Evolutionary conservation across 768 basidiomycete species (phyloP), one percentile per base, ranked within the genome.

Genomic region (Tremella mesenterica): DNA sequence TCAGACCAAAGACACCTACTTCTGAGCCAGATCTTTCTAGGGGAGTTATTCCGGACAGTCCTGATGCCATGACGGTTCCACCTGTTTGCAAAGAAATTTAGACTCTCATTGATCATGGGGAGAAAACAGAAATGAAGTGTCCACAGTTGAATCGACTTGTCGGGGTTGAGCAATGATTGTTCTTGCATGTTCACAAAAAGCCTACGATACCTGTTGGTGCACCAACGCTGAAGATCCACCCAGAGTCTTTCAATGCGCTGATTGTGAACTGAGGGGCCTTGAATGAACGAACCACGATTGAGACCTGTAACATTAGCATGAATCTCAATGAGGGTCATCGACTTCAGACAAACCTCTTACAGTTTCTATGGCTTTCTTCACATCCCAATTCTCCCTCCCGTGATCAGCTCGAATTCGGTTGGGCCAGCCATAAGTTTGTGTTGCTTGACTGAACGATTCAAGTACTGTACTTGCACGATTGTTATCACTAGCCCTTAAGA

Each of bases 401-500:
- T 57, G 29, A 23, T 57, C 56, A 14, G 51, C 51, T 14, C 56
- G 56, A 5, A 57, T 52, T 34, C 56, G 25, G 21, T 33, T 45
- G 2, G 52, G 56, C 36, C 36, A 44, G 10, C 56, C 52, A 52
- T 18, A 46, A 5, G 9, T 2, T 9, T 52, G 18, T 2, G 34
- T 71, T 0, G 70, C 70, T 28, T 25, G 4, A 16, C 70, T 16
- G 0, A 53, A 67, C 0, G 76, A 52, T 0, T 65, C 21, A 0
- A 75, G 54, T 3, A 79, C 77, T 4, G 77, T 78, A 0, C 60
- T 38, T 0, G 65, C 74, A 2, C 59, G 47, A 47, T 79, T 80
- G 56, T 79, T 77, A 47, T 72, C 57, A 46, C 65, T 74, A 0
- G 74, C 75, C 6, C 50, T 49, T 5, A 79, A 58, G 0, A 63